These are phyloP conservation scores for Zygnema circumcarinatum DNA, from an alignment of 139 green algal species.

Conservation along the genomic window DNA sequence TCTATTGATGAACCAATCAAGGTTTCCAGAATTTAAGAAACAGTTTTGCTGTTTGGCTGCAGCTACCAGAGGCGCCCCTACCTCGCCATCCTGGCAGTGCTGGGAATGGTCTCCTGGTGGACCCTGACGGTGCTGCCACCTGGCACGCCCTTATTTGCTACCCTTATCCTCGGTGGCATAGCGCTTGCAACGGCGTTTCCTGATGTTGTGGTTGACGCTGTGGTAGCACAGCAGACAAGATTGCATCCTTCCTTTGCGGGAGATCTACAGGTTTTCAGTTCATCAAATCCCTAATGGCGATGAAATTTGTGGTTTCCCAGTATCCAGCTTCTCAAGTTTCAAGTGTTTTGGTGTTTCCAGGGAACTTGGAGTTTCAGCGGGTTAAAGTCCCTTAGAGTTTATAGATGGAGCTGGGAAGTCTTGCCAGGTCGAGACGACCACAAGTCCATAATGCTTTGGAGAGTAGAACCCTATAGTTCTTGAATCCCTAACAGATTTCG, in stretches of 20 bases:
- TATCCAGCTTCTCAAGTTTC: not conserved
- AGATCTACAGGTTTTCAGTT: slow-evolving; percentile 48
- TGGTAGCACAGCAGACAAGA: slow-evolving; percentile 39
- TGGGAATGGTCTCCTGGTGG: slow-evolving; percentile 3
- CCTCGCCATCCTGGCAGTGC: slow-evolving; percentile 16
- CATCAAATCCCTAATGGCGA: not conserved
- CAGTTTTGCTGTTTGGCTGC: not conserved
- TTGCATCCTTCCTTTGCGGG: slow-evolving; percentile 1
- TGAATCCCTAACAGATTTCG: no score
- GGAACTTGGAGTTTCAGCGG: no score
- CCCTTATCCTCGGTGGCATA: slow-evolving; percentile 8
- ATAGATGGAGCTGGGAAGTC: no score
- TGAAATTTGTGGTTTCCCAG: not conserved
- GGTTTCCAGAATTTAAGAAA: not conserved
- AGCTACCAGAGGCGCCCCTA: slow-evolving; percentile 51
- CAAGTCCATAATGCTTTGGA: no score
- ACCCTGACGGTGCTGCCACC: slow-evolving; percentile 16
- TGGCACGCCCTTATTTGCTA: slow-evolving; percentile 21
- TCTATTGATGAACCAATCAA: not conserved
- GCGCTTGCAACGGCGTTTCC: slow-evolving; percentile 37
- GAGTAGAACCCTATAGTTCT: no score
- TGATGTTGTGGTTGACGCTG: slow-evolving; percentile 52
- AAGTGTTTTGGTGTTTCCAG: no score
- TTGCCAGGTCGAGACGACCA: no score
- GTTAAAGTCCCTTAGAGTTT: no score